Evolutionary conservation across 1,139 yeast species (phyloP).

Genomic region (Nakaseomyces uthaithaninus): DNA sequence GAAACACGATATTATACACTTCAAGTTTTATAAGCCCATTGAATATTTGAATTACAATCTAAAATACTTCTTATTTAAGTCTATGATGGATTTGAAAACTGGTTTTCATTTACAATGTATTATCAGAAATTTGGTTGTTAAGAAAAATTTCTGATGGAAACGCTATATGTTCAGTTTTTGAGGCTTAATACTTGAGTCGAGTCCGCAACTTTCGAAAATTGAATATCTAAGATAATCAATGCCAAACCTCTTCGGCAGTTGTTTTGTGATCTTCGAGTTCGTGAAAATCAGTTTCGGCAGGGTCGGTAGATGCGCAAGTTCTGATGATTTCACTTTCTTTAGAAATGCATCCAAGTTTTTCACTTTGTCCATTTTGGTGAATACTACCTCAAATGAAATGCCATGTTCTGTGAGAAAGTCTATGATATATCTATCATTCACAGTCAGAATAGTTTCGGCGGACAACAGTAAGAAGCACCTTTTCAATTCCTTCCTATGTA

Average conservation of each 20-base stretch:
- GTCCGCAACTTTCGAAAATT: constrained; percentile 36
- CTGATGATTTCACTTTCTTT: constrained; percentile 26
- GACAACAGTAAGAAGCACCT: constrained; percentile 58
- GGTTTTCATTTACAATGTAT: no score
- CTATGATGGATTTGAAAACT: no score
- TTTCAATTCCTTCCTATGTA: constrained; percentile 44
- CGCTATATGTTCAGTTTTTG: neutral
- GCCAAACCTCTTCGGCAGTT: constrained; percentile 34
- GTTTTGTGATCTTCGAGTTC: constrained; percentile 32
- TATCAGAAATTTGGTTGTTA: no score
- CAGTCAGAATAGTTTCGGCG: constrained; percentile 47
- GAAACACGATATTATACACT: no score
- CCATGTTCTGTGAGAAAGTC: constrained; percentile 47
- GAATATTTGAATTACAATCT: no score
- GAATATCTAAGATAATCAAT: constrained; percentile 34
- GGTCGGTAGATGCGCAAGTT: constrained; percentile 25
- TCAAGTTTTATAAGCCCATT: no score
- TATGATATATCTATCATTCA: constrained; percentile 48
- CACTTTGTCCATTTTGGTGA: constrained; percentile 68
- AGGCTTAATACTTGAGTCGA: constrained; percentile 16
- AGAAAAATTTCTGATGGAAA: no score
- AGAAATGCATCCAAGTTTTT: constrained; percentile 20
- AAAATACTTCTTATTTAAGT: no score
- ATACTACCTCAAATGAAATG: constrained; percentile 60
- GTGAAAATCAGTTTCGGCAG: constrained; percentile 37